Evolutionary conservation across 805 yeast species (phyloP).

Genomic region (Suhomyces xylopsoci): DNA sequence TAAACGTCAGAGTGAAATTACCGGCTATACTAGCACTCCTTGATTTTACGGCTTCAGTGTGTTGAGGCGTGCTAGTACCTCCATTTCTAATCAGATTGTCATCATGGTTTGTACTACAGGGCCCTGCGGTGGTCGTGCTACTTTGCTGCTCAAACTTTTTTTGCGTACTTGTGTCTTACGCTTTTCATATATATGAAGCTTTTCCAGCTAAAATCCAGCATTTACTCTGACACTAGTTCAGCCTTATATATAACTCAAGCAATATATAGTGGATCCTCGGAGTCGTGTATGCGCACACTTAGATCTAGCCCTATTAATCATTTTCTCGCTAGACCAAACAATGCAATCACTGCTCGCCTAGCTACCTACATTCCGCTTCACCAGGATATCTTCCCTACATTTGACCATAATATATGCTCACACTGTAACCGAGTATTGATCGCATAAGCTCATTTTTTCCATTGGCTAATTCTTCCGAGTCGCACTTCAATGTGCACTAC

Average conservation of each 20-base stretch:
- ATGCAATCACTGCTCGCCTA: not conserved
- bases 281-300: not conserved
- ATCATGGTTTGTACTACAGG: not conserved
- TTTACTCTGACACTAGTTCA: not conserved
- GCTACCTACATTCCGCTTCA: not conserved
- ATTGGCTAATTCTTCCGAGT: not conserved
- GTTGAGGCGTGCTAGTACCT: not conserved
- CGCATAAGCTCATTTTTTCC: not conserved
- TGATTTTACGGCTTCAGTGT: not conserved
- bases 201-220: not conserved
- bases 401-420: not conserved
- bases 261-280: not conserved
- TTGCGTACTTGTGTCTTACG: not conserved
- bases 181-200: too few species aligned
- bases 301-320: not conserved
- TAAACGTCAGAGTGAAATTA: not conserved
- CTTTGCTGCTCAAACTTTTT: not conserved
- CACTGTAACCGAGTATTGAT: not conserved
- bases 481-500: conserved; percentile 1
- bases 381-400: not conserved
- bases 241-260: not conserved
- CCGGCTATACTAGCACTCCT: not conserved
- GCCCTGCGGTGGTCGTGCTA: not conserved
- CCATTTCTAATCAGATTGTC: not conserved
- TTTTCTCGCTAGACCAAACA: not conserved